Conservation (phyloP, 1,284 basidiomycete species). For the Ceratobasidium sp. region DNA sequence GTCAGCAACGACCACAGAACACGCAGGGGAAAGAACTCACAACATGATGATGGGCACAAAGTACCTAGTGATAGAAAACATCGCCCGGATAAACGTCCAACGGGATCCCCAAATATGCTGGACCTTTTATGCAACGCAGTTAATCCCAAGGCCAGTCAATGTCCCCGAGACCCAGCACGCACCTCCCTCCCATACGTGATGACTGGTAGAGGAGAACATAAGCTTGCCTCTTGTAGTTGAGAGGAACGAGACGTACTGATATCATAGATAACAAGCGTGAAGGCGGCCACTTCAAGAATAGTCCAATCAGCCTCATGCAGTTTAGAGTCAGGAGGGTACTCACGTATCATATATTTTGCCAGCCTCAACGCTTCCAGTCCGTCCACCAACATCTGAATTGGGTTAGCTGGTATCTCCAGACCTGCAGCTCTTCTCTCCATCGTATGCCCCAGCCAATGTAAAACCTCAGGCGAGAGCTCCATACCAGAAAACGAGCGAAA, state of each 20-base stretch:
- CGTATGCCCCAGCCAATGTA: background rate
- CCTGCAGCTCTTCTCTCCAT: background rate
- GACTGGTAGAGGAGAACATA: background rate
- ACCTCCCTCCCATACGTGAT: constrained; percentile 35
- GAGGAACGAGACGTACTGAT: background rate
- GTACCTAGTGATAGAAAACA: constrained; percentile 30
- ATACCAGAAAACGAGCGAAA: too few species aligned
- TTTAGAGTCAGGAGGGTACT: background rate
- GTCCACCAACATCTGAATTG: constrained; percentile 5
- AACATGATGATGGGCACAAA: constrained; percentile 26
- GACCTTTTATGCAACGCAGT: background rate
- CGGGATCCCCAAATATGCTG: constrained; percentile 39
- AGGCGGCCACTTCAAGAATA: constrained; percentile 13
- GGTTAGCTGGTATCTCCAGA: background rate
- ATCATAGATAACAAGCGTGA: constrained; percentile 26
- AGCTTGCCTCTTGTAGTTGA: background rate
- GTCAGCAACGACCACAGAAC: background rate
- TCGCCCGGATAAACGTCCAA: constrained; percentile 28
- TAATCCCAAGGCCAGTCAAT: too few species aligned
- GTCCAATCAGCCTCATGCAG: too few species aligned
- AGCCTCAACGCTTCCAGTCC: constrained; percentile 16
- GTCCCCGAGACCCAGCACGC: background rate
- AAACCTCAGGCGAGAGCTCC: too few species aligned
- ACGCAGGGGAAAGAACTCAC: background rate
- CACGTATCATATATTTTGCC: constrained; percentile 29